Evolutionary conservation across 1,139 yeast species (phyloP), one percentile per base, ranked within the genome.

Genomic region (Yamadazyma sp.): DNA sequence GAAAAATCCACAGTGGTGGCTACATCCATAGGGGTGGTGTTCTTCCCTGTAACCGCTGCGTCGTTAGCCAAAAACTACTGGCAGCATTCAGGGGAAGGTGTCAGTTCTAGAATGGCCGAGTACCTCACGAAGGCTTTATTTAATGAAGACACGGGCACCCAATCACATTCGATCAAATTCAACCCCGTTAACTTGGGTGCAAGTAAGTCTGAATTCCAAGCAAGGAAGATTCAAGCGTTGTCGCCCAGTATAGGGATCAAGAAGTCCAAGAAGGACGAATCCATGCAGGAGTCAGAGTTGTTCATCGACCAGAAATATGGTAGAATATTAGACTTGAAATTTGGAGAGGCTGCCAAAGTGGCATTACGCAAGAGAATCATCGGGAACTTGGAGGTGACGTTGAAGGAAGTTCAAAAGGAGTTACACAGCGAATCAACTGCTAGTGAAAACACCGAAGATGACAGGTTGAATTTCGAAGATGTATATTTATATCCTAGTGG

Each of bases 71-170:
- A 88, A 58, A 81, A 80, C 51, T 92, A 87, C 63, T 92, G 98
- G 98, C 97, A 91, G 58, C 97, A 91, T 55, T 73, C 95, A 0
- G 98, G 98, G 24, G 98, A 92, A 61, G 96, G 96, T 10, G 78
- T 92, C 32, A 87, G 96, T 15, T 87, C 96, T 9, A 69, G 98
- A 53, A 68, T 83, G 62, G 97, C 91, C 1, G 97, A 91, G 59
- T 92, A 87, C 54, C 79, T 87, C 32, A 62, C 85, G 43, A 79
- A 77, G 44, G 87, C 81, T 50, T 66, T 86, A 50, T 74, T 79
- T 49, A 64, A 67, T 18, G 66, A 51, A 12, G 48, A 51, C 14
- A 41, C 34, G 8, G 33, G 32, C 0, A 5, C 38, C 22, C 43
- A 42, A 23, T 37, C 41, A 15, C 43, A 41, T 26, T 36, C 45